Percentiles rank a stretch among this genome's conserved stretches.
Evolutionary conservation across 345 rosid species (phyloP).

Genomic region (Pelargonium nanum): DNA sequence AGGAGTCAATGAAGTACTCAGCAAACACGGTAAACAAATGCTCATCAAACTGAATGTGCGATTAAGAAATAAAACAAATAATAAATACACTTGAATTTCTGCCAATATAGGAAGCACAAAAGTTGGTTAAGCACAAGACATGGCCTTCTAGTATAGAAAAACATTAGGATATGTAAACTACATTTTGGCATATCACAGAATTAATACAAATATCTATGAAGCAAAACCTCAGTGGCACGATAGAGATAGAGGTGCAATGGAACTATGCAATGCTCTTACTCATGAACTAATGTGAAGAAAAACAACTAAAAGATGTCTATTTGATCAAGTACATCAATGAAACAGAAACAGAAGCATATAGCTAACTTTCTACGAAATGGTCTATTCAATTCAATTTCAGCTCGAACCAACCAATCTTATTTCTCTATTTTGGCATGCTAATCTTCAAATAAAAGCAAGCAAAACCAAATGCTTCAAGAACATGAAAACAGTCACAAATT

Average conservation of each 20-base stretch:
- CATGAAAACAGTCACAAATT: background rate
- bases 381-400: background rate
- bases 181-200: background rate
- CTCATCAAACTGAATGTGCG: background rate
- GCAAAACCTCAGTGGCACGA: too few relatives aligned
- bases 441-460: background rate
- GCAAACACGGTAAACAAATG: background rate
- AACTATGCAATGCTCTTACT: too few relatives aligned
- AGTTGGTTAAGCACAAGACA: background rate
- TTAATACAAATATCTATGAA: background rate
- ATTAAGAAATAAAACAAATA: background rate
- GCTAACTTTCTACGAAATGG: background rate
- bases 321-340: background rate
- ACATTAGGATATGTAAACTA: background rate
- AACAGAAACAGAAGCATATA: background rate
- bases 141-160: background rate
- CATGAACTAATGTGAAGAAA: background rate
- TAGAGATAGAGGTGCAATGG: too few relatives aligned
- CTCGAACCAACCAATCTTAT: background rate
- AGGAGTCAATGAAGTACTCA: constrained; percentile 25
- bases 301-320: background rate
- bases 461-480: background rate
- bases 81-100: too few relatives aligned
- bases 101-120: background rate
- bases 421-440: background rate